These are phyloP conservation scores for Triticum turgidum DNA, from an alignment of 176 grass and related monocot genomes.

Conservation along the genomic window DNA sequence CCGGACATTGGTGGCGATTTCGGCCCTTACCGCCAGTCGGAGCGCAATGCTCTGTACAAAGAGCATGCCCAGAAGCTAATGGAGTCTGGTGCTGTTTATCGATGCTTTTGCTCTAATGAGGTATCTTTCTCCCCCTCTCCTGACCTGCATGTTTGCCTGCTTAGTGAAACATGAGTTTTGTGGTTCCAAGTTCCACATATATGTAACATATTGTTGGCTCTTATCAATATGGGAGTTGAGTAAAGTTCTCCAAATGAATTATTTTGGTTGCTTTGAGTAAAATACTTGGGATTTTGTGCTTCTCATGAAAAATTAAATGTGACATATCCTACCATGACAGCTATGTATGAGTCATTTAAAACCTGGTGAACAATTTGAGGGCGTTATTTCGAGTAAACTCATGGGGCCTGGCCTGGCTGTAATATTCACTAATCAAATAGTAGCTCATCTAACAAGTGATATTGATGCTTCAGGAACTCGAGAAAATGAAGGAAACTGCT, in stretches of 20 bases:
- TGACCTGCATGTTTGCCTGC: neutral
- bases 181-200: neutral
- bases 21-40: constrained; percentile 88
- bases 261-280: neutral
- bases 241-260: neutral
- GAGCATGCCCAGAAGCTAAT: constrained; percentile 73
- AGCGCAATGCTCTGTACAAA: constrained; percentile 88
- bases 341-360: neutral
- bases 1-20: constrained; percentile 78
- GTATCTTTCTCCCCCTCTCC: constrained; percentile 29
- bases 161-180: neutral
- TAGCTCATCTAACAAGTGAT: neutral
- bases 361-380: neutral
- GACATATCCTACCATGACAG: neutral
- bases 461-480: constrained; percentile 66
- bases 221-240: neutral
- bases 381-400: neutral
- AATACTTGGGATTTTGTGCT: neutral
- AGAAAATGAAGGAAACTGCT: constrained; percentile 94
- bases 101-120: constrained; percentile 89
- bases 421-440: neutral
- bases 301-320: neutral
- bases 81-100: constrained; percentile 83
- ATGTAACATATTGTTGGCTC: neutral
- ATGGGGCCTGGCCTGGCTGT: neutral